phyloP scores from a whole-genome alignment of 257 asterid genomes.

The Nicotiana otophora region DNA sequence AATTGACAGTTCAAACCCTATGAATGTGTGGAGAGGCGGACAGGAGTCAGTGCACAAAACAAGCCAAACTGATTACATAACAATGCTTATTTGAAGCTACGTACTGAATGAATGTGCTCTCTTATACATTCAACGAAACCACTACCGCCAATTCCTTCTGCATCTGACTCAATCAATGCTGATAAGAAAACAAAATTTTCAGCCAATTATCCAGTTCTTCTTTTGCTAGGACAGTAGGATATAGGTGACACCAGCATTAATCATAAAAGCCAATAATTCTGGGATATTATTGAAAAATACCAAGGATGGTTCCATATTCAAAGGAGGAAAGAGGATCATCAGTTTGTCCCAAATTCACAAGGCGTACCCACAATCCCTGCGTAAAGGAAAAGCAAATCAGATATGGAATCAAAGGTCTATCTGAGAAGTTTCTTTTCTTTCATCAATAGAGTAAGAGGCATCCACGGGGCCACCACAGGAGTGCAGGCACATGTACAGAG shows the following conservation, averaged over 20 bases:
- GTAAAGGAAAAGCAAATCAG: constrained; percentile 16
- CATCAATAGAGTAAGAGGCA: background rate
- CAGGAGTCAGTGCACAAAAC: background rate
- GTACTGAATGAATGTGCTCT: constrained; percentile 89
- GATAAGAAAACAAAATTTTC: constrained; percentile 25
- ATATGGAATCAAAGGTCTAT: constrained; percentile 1
- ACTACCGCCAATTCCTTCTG: constrained; percentile 98
- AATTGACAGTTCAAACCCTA: constrained; percentile 73
- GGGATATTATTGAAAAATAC: constrained; percentile 30
- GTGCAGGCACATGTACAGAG: background rate
- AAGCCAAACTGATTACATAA: background rate
- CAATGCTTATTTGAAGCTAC: constrained; percentile 24
- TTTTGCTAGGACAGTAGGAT: constrained; percentile 4
- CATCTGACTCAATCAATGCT: constrained; percentile 94
- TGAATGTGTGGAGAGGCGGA: background rate
- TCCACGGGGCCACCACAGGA: background rate
- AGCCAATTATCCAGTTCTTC: constrained; percentile 19
- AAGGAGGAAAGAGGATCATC: constrained; percentile 97
- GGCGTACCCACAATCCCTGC: constrained; percentile 93
- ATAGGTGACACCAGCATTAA: background rate
- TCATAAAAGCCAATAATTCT: background rate
- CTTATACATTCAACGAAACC: constrained; percentile 95
- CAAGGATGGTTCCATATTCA: constrained; percentile 94
- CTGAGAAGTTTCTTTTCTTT: background rate
- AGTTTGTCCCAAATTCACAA: constrained; percentile 82